Evolutionary conservation across 257 asterid genomes (phyloP), one percentile per base, ranked within the genome.

Genomic region (Solanum sparsipilum): DNA sequence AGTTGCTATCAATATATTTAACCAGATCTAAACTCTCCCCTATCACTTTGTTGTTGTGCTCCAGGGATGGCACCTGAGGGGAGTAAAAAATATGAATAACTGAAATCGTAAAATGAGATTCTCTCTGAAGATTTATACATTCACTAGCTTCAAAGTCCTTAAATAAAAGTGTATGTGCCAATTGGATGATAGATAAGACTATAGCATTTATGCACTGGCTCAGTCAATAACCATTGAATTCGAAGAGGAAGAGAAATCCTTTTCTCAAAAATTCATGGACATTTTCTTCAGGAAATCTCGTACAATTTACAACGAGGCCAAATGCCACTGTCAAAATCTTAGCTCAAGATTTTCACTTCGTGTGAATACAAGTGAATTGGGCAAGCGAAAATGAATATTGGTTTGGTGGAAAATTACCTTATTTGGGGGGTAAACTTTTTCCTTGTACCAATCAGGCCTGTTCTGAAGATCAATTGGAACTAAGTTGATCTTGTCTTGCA

Each of bases 361-460:
- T 27, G 2, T 44, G 85, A 11, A 81, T 3, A 18, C 35, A 81
- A 81, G 44, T 46, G 68, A 46, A 48, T 39, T 9, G 85, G 25
- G 2, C 41, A 3, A 46, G 41, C 2, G 6, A 29, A 81, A 18
- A 76, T n/a, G 13, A 76, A 38, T n/a, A 3, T n/a, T n/a, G 10
- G 2, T 12, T 38, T 11, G 9, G 34, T 76, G 23, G 60, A 76
- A 76, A 78, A 31, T 44, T 21, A 94, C 96, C 97, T 92, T 92
- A 89, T 94, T 94, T 75, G 87, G 91, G 36, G 97, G 88, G 78
- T 91, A 93, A 31, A 93, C 86, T 89, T 90, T 92, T 88, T 94
- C 96, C 92, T 94, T 93, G 87, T 90, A 91, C 97, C 96, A 94
- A 90, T 84, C 86, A 52, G 97, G 97, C 86, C 88, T 91, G 91